Evolutionary conservation across 2,329 filamentous ascomycete species (phyloP), one percentile per base, ranked within the genome.

Genomic region (Aspergillus alliaceus): DNA sequence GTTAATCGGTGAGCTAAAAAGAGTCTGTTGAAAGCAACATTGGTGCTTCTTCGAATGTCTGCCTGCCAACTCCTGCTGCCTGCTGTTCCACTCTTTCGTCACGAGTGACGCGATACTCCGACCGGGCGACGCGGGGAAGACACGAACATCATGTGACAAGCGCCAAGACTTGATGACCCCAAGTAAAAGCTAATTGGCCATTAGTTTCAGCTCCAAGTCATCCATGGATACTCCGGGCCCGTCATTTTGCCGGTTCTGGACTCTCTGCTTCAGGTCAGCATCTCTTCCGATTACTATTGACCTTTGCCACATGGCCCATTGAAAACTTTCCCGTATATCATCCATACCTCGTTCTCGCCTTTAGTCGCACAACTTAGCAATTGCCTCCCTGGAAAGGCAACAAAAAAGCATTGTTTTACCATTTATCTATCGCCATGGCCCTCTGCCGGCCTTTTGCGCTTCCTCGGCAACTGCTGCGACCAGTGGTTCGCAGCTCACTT

Each of bases 391-490:
- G 15, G 22, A 14, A 31, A 15, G n/a, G n/a, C n/a, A n/a, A n/a
- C n/a, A n/a, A n/a, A n/a, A n/a, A n/a, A 27, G 6, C 0, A n/a
- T 27, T 25, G 40, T 11, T 6, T 20, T 37, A 25, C 11, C 32
- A 44, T 29, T n/a, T 51, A 6, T 9, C 31, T n/a, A 39, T 50
- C 20, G 49, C 29, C 15, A 80, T 80, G 78, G 69, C 76, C 60
- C 72, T 80, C 61, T 72, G 76, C 64, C 70, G 60, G 55, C 70
- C 75, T 35, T 69, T 73, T 39, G 56, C 63, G 31, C 64, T 72
- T 51, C 64, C 70, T 50, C 66, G 66, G 57, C 71, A 69, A 60
- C 50, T 72, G 54, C 58, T 70, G 48, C 66, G 69, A 42, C 64
- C 68, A 24, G 56, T 61, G 31, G 54, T 61, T 59, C 62, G 61